A percentile compares a stretch with the other conserved stretches of the same genome.
Conservation (phyloP, 768 basidiomycete species). For the Leccinum ochraceum region DNA sequence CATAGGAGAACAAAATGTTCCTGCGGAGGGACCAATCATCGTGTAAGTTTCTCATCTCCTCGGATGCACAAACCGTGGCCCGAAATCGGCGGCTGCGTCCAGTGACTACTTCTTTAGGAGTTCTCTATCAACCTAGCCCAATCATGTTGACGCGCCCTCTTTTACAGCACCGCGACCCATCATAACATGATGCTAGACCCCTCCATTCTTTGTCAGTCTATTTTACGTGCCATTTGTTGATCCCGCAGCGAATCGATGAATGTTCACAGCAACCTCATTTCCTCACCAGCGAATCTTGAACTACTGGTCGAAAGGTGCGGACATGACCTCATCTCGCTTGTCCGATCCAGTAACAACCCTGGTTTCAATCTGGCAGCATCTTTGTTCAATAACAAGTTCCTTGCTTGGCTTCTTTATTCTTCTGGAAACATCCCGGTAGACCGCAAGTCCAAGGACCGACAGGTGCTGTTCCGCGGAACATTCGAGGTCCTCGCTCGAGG, state of each 20-base stretch:
- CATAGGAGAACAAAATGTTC: constrained; percentile 87
- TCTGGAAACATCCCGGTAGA: constrained; percentile 99
- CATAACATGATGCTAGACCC: constrained; percentile 97
- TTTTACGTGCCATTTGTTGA: constrained; percentile 15
- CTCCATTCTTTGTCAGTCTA: constrained; percentile 68
- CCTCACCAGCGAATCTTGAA: constrained; percentile 82
- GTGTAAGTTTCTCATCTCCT: constrained; percentile 57
- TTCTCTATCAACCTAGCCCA: background rate
- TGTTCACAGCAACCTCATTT: constrained; percentile 67
- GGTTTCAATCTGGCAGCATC: constrained; percentile 47
- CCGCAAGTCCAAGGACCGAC: constrained; percentile 90
- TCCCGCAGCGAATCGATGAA: constrained; percentile 20
- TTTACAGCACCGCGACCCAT: constrained; percentile 74
- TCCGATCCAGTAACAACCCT: constrained; percentile 12
- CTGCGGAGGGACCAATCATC: constrained; percentile 85
- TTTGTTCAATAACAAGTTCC: constrained; percentile 77
- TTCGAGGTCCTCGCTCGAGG: constrained; percentile 82
- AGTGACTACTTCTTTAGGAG: background rate
- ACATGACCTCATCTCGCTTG: constrained; percentile 13
- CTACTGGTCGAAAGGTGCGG: constrained; percentile 90
- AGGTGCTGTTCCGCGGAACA: constrained; percentile 83
- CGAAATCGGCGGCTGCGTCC: constrained; percentile 4
- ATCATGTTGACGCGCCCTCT: constrained; percentile 16
- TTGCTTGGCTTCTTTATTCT: constrained; percentile 73
- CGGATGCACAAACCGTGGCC: constrained; percentile 1